These are phyloP conservation scores for Psilocybe tampanensis DNA, from an alignment of 768 basidiomycete species.

Conservation along the genomic window DNA sequence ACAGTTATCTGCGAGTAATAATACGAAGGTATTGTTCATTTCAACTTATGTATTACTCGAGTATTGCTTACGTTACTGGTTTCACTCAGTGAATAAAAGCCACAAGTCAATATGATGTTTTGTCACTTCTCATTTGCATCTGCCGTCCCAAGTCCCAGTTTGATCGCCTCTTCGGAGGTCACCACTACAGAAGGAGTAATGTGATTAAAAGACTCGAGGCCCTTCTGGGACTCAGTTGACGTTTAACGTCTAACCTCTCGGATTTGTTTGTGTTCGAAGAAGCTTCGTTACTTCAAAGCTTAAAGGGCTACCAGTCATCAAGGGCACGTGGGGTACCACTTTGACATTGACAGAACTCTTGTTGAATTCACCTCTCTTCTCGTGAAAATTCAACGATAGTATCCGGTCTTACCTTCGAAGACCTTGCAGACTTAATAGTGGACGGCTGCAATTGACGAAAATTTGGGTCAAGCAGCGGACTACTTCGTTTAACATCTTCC, in stretches of 20 bases:
- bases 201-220: background rate
- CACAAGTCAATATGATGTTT: too few species aligned
- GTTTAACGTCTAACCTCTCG: background rate
- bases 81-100: too few species aligned
- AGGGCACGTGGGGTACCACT: background rate
- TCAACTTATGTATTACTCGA: too few species aligned
- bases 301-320: background rate
- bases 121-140: too few species aligned
- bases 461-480: background rate
- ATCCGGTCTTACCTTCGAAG: background rate
- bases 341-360: constrained; percentile 1
- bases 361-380: background rate
- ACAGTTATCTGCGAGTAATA: too few species aligned
- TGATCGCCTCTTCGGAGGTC: too few species aligned
- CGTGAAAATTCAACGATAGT: background rate
- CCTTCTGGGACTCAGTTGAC: background rate
- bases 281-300: background rate
- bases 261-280: background rate
- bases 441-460: background rate
- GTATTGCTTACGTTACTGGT: too few species aligned
- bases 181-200: background rate
- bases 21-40: too few species aligned
- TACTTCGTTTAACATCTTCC: background rate
- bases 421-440: background rate
- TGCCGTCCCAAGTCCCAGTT: too few species aligned